These are phyloP conservation scores for Sophora flavescens DNA, from an alignment of 306 rosid species.

Conservation along the genomic window DNA sequence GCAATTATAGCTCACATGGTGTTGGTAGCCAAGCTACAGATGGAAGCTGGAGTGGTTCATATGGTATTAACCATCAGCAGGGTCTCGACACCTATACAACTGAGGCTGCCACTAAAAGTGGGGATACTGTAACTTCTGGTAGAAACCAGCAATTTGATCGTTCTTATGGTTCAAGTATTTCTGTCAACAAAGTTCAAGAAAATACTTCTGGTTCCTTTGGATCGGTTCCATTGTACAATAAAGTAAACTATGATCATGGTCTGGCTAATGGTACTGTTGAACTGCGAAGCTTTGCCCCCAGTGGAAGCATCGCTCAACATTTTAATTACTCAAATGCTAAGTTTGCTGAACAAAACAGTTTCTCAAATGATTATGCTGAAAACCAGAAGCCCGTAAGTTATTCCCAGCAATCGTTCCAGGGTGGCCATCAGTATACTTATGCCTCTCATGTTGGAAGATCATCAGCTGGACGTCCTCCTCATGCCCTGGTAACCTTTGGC, in stretches of 20 bases:
- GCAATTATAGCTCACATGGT: constrained; percentile 53
- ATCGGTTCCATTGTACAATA: constrained; percentile 57
- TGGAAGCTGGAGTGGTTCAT: constrained; percentile 57
- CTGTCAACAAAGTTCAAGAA: constrained; percentile 58
- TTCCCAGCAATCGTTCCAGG: constrained; percentile 63
- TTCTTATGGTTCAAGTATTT: constrained; percentile 55
- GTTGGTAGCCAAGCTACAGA: constrained; percentile 56
- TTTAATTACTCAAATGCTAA: constrained; percentile 57
- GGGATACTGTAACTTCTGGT: constrained; percentile 45
- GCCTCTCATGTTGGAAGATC: constrained; percentile 72
- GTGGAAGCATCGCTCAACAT: constrained; percentile 58
- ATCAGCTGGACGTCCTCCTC: constrained; percentile 91
- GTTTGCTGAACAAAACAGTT: constrained; percentile 52
- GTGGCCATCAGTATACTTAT: constrained; percentile 62
- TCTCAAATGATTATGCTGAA: constrained; percentile 62
- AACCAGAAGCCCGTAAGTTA: constrained; percentile 55
- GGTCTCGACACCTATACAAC: constrained; percentile 53
- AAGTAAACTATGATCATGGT: constrained; percentile 58
- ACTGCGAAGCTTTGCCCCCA: constrained; percentile 52
- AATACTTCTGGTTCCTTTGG: constrained; percentile 59
- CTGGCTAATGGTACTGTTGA: constrained; percentile 62
- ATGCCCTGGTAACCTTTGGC: constrained; percentile 86
- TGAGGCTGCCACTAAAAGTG: constrained; percentile 45
- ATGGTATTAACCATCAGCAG: constrained; percentile 57
- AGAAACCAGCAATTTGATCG: constrained; percentile 60